These are phyloP conservation scores for Rhizopogon rudus DNA, from an alignment of 768 basidiomycete species.

Conservation along the genomic window DNA sequence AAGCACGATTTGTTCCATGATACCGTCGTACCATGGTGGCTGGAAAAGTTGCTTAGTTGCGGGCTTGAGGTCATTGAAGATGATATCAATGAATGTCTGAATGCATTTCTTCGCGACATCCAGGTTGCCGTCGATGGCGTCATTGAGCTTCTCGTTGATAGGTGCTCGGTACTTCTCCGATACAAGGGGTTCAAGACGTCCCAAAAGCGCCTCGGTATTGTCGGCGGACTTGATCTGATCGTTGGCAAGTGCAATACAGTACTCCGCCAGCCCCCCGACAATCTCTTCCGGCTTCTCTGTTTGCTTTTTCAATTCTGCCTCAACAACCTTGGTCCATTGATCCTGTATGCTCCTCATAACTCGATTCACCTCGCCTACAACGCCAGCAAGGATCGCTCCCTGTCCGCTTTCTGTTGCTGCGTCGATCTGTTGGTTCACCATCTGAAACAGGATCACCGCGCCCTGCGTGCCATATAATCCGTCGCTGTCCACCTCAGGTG, in stretches of 20 bases:
- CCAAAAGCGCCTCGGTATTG: conserved; percentile 81
- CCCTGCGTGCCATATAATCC: conserved; percentile 90
- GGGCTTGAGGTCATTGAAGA: conserved; percentile 91
- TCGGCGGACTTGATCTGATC: conserved; percentile 97
- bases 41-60: conserved; percentile 85
- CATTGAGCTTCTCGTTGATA: conserved; percentile 86
- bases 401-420: conserved; percentile 94
- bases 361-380: conserved; percentile 82
- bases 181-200: conserved; percentile 85
- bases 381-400: conserved; percentile 86
- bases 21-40: conserved; percentile 83
- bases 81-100: conserved; percentile 87
- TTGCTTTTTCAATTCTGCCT: conserved; percentile 83
- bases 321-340: conserved; percentile 81
- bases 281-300: conserved; percentile 85
- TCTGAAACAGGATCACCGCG: conserved; percentile 93
- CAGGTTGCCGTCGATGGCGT: conserved; percentile 96
- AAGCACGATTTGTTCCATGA: conserved; percentile 84
- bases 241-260: conserved; percentile 94
- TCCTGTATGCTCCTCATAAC: conserved; percentile 88
- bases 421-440: conserved; percentile 97
- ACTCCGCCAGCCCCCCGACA: conserved; percentile 87
- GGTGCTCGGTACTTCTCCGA: conserved; percentile 84
- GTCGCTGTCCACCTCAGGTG: conserved; percentile 86
- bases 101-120: conserved; percentile 98